Base-by-base conservation (phyloP, 306 rosid species). In the Datisca glomerata region DNA sequence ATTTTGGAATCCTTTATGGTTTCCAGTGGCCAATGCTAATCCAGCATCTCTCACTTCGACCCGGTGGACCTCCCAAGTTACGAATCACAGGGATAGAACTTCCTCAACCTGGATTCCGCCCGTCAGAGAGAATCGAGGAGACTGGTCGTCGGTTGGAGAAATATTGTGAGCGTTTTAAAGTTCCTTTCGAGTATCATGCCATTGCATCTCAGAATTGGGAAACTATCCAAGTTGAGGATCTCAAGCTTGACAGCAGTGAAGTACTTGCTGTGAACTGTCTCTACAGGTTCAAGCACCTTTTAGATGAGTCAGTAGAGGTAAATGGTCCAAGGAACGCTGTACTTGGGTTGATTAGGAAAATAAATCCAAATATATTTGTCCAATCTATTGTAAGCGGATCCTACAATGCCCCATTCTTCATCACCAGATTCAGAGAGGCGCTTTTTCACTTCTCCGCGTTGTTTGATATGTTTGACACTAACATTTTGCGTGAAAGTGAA, bases 21-120 rank as follows among this genome's bases (percentile, higher is more conserved):
- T 51, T 53, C 31, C 65, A 65, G 53, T 54, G 63, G 65, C 68
- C 62, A 36, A 53, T 49, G 34, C 58, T 53, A 38, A 56, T 73
- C 36, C 37, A 49, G 18, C 59, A 61, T 38, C 61, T 65, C 19
- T 24, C 63, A 27, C 5, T 13, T 24, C 34, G 63, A 31, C 5
- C 18, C 2, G 67, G 67, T 23, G 72, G 67, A 14, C 61, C 63
- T 39, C 67, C 67, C 17, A 58, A 64, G 60, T 60, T 69, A 27
- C 59, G 71, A 8, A 64, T 69, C 44, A 85, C 96, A 0, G 96
- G 87, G 46, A 80, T 85, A 43, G 96, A 85, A 41, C 24, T 68
- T 69, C 96, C 96, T 14, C 89, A 72, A 45, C 59, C 68, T 2
- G 93, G 96, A n/a, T 85, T 85, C 52, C 77, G 89, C n/a, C 96